Base-by-base conservation (phyloP, 495 filamentous ascomycete genomes). In the Trichodelitschia bisporula region DNA sequence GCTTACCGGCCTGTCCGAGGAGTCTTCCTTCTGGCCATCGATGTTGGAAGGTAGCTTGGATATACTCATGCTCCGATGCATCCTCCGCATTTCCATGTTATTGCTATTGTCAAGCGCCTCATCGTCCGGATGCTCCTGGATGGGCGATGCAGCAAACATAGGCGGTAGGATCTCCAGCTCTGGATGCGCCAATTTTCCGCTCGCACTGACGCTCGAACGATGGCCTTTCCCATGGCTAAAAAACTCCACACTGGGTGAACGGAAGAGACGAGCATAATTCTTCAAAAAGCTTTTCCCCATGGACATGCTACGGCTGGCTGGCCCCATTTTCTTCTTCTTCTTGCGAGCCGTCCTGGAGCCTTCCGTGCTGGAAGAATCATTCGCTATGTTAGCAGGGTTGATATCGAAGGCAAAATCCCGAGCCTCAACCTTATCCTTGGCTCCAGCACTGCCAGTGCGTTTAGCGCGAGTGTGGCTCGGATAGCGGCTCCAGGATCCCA, bases 141-240 rank as follows among this genome's bases (percentile, higher is more conserved):
- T n/a, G n/a, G n/a, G n/a, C n/a, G n/a, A n/a, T n/a, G n/a, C n/a
- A n/a, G n/a, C n/a, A n/a, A n/a, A n/a, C n/a, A n/a, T n/a, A n/a
- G n/a, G n/a, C n/a, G 43, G 43, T 31, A 46, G 16, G 1, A 46
- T 31, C 34, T 46, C 43, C 5, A 46, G 27, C 29, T 46, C 43
- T 11, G 43, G 43, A 34, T 38, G 39, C 30, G 38, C 29, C 18
- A 46, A 24, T 18, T 21, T 26, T 0, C 43, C 37, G 13, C 43
- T 35, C 6, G 30, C 21, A 1, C 40, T 13, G 25, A 46, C 29
- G 9, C 25, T 31, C 20, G 32, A 36, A 11, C 43, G 40, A 31
- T 46, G 43, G 8, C 43, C 43, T 20, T 40, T 24, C 3, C 40
- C 40, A 31, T 42, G 37, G 5, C 18, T 19, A 14, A 26, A 32